A percentile compares a stretch with the other conserved stretches of the same genome.
phyloP scores from a whole-genome alignment of 2,329 filamentous ascomycete genomes.

The Pseudogymnoascus sp. region DNA sequence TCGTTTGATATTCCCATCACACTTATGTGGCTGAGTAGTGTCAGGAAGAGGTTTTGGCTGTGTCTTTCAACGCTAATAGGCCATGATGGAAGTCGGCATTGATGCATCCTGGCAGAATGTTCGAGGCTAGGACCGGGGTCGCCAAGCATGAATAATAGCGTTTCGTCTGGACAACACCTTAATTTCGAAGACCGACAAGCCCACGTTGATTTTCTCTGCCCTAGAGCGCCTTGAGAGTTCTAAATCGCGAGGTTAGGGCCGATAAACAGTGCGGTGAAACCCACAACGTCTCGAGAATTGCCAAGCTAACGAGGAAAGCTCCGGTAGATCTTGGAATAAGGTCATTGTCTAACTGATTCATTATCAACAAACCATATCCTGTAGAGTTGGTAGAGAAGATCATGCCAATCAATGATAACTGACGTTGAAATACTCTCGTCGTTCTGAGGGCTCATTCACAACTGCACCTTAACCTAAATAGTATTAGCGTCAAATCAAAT shows the following conservation, averaged over 20 bases:
- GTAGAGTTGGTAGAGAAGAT: not conserved
- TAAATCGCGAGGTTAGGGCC: not conserved
- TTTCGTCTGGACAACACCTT: not conserved
- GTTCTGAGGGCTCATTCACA: not conserved
- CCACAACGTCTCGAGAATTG: not conserved
- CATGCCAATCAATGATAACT: not conserved
- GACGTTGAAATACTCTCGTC: not conserved
- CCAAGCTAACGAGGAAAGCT: not conserved
- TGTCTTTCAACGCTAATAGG: not conserved
- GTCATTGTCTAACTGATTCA: not conserved
- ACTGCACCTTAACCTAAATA: not conserved
- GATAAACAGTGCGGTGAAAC: not conserved
- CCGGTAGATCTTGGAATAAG: not conserved
- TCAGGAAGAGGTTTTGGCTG: not conserved
- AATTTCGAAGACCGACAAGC: not conserved
- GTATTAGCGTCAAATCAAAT: not conserved
- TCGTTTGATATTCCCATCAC: not conserved
- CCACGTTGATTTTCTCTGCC: not conserved
- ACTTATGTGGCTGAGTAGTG: not conserved
- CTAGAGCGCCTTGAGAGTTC: not conserved
- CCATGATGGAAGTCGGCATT: not conserved
- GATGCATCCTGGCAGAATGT: not conserved
- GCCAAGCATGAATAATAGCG: not conserved
- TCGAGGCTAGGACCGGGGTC: not conserved
- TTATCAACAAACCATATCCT: not conserved